Conservation (phyloP, 140 eudicot genomes). For the Senecio squalidus region DNA sequence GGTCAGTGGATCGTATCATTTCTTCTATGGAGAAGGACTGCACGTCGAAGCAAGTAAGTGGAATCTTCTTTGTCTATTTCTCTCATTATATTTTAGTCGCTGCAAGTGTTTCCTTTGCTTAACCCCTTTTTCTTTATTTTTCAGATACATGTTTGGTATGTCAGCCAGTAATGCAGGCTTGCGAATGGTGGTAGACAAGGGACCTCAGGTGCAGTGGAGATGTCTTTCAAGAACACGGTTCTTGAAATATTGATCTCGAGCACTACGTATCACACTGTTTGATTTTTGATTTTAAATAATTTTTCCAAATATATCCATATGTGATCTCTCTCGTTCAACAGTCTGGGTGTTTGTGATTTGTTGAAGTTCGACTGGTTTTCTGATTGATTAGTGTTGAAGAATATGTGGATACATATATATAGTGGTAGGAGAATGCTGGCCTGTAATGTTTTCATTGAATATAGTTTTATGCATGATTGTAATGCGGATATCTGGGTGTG, state of each 20-base stretch:
- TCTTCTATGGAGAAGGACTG: conserved; percentile 63
- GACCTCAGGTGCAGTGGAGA: conserved; percentile 66
- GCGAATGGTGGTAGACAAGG: conserved; percentile 63
- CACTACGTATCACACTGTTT: conserved; percentile 20
- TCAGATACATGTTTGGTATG: conserved; percentile 71
- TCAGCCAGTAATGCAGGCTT: conserved; percentile 58
- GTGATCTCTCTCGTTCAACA: conserved; percentile 12
- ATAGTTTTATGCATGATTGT: conserved; percentile 16
- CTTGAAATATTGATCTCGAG: conserved; percentile 26
- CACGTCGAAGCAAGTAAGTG: conserved; percentile 67
- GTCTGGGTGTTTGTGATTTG: conserved; percentile 24
- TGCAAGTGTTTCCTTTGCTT: conserved; percentile 6
- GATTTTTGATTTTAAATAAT: conserved; percentile 18
- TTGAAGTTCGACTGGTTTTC: conserved; percentile 27
- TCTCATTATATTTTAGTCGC: neutral
- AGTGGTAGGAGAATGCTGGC: conserved; percentile 24
- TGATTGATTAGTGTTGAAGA: conserved; percentile 20
- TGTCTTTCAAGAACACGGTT: conserved; percentile 50
- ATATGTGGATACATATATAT: conserved; percentile 27
- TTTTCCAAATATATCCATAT: conserved; percentile 6
- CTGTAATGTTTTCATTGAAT: conserved; percentile 19
- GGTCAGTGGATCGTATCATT: conserved; percentile 59
- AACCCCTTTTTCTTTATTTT: neutral
- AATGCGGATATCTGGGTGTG: conserved; percentile 16
- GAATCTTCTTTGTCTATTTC: neutral